Conservation (phyloP, 495 filamentous ascomycete genomes). For the Podospora appendiculata region DNA sequence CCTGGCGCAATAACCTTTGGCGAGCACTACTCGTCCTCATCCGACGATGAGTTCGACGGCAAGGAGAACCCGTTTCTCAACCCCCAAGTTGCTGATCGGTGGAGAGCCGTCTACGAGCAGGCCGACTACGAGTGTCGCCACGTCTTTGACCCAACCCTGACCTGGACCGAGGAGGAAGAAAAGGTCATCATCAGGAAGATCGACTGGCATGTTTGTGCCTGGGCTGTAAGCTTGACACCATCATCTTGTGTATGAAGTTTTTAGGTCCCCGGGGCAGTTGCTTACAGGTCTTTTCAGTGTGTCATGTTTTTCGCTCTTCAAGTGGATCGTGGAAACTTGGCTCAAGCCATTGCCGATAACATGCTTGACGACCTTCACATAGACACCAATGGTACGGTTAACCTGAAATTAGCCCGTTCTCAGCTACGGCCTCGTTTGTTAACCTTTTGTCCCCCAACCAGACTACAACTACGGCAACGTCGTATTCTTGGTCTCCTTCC, state of each 20-base stretch:
- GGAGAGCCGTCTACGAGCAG: constrained; percentile 39
- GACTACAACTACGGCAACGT: constrained; percentile 70
- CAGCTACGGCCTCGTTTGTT: too few species aligned
- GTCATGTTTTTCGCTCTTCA: constrained; percentile 51
- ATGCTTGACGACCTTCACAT: constrained; percentile 46
- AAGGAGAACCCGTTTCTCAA: constrained; percentile 36
- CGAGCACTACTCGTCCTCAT: too few species aligned
- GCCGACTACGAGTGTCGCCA: constrained; percentile 43
- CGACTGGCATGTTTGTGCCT: constrained; percentile 42
- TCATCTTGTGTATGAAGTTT: neutral
- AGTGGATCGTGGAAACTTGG: constrained; percentile 49
- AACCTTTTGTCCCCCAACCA: neutral
- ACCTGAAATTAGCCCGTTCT: too few species aligned
- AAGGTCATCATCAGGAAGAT: constrained; percentile 42
- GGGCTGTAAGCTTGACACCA: constrained; percentile 28
- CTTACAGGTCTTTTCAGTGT: constrained; percentile 12
- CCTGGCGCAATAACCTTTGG: too few species aligned
- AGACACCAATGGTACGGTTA: constrained; percentile 45
- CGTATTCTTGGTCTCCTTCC: constrained; percentile 60
- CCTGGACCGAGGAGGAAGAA: constrained; percentile 49
- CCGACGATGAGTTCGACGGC: too few species aligned
- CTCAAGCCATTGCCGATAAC: constrained; percentile 48
- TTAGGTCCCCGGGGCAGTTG: too few species aligned
- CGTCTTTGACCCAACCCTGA: constrained; percentile 43
- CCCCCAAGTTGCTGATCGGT: constrained; percentile 37